Evolutionary conservation across 371 early-diverging fungal species (phyloP).

Genomic region (Mortierella sp.): DNA sequence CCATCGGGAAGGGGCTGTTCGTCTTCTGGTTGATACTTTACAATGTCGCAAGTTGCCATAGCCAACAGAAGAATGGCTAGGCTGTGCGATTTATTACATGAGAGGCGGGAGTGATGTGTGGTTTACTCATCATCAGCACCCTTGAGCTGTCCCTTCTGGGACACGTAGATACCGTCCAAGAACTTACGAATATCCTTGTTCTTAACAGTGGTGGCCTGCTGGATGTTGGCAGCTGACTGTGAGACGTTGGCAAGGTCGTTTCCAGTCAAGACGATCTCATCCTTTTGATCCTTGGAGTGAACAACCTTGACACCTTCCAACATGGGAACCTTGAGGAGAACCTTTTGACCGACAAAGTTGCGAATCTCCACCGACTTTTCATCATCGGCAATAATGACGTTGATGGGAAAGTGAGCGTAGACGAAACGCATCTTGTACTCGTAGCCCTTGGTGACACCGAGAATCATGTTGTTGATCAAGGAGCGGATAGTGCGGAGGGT

Average conservation of each 20-base stretch:
- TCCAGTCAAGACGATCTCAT: slow-evolving; percentile 96
- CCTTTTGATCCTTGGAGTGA: slow-evolving; percentile 92
- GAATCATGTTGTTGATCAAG: slow-evolving; percentile 98
- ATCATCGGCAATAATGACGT: slow-evolving; percentile 90
- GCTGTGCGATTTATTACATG: slow-evolving; percentile 26
- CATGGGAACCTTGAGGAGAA: slow-evolving; percentile 90
- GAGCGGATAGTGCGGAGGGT: slow-evolving; percentile 98
- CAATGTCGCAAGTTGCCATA: slow-evolving; percentile 24
- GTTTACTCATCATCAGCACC: slow-evolving; percentile 52
- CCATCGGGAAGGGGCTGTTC: no score
- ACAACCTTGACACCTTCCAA: slow-evolving; percentile 92
- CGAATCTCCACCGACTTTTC: slow-evolving; percentile 95
- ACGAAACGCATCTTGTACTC: slow-evolving; percentile 99
- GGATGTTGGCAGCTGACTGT: slow-evolving; percentile 92
- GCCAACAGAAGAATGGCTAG: slow-evolving; percentile 15
- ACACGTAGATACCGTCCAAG: slow-evolving; percentile 99
- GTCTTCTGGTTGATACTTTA: neutral
- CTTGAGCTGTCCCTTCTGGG: slow-evolving; percentile 69
- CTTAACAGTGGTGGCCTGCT: slow-evolving; percentile 87
- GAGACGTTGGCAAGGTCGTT: slow-evolving; percentile 98
- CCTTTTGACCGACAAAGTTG: slow-evolving; percentile 99
- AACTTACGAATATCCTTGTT: slow-evolving; percentile 98
- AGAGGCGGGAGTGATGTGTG: slow-evolving; percentile 6
- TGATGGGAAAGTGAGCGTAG: slow-evolving; percentile 99
- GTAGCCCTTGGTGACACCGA: slow-evolving; percentile 99